These are phyloP conservation scores for Verticillium tricorpus DNA, from an alignment of 2,329 filamentous ascomycete species.

Conservation along the genomic window DNA sequence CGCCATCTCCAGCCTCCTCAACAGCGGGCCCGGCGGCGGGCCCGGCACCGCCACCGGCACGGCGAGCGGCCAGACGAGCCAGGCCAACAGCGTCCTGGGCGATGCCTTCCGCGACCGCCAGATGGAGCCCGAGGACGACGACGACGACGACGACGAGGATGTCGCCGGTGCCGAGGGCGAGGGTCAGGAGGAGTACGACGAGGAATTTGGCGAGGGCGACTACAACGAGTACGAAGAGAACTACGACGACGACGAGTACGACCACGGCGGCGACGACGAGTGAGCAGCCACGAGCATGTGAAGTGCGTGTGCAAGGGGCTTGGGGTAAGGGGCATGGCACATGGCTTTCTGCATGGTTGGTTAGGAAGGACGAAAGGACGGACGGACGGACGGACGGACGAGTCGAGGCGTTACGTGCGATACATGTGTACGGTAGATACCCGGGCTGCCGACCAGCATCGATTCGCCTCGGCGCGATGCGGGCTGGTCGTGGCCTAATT, in stretches of 20 bases:
- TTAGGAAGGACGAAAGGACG: too few species aligned
- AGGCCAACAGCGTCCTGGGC: slow-evolving; percentile 25
- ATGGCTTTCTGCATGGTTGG: too few species aligned
- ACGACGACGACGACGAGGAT: slow-evolving; percentile 28
- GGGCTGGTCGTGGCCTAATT: neutral
- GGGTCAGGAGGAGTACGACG: slow-evolving; percentile 19
- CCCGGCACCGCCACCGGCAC: slow-evolving; percentile 47
- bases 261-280: neutral
- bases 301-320: too few species aligned
- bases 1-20: slow-evolving; percentile 54
- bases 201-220: slow-evolving; percentile 13
- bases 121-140: slow-evolving; percentile 29
- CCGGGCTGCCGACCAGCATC: neutral
- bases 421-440: neutral
- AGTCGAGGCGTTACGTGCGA: neutral
- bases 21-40: slow-evolving; percentile 36
- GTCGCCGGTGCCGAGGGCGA: slow-evolving; percentile 27
- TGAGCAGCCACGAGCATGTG: neutral
- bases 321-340: too few species aligned
- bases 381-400: neutral
- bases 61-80: slow-evolving; percentile 27
- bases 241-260: slow-evolving; percentile 24
- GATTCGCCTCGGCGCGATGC: too few species aligned
- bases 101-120: slow-evolving; percentile 28
- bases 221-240: slow-evolving; percentile 30